Evolutionary conservation across 2,329 filamentous ascomycete genomes (phyloP), one percentile per base, ranked within the genome.

Genomic region (Aspergillus awamori): DNA sequence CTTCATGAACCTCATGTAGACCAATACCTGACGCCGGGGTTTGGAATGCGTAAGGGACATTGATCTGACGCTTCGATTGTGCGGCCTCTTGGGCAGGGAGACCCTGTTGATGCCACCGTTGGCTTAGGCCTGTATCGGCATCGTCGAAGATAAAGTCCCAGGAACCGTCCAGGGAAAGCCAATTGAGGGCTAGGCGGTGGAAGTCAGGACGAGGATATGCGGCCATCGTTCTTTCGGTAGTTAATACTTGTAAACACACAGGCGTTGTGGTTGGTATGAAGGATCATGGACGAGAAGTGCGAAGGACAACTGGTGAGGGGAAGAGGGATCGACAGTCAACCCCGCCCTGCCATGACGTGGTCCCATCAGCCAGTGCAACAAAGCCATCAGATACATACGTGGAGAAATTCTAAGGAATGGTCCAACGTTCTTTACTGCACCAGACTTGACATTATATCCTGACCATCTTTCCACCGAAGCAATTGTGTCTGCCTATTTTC

Each of bases 91-190:
- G 52, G 15, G 53, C 67, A 1, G 84, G 85, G 2, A 88, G 74
- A 13, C 83, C 81, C 1, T 72, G 72, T 5, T 80, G 73, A 5
- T 87, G 83, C 87, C 87, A 90, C 45, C 74, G 69, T 26, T 81
- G 71, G 4, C 69, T 60, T 1, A 86, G 76, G 0, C 88, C 87
- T 48, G 80, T 70, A 67, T 90, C 86, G 53, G 82, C 77, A 68
- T 90, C 87, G 71, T 90, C 88, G 62, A 89, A 89, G 51, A 86
- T 72, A 67, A 90, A 87, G 59, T 82, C 79, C 87, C 88, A 90
- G 5, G 80, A 76, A 0, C 87, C 87, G 65, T 90, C 85, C 51
- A 90, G 82, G 1, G 84, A 84, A 43, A 77, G 72, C 87, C 87
- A 90, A 49, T 77, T 80, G 28, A 87, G 79, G 26, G 78, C 70